These are phyloP conservation scores for Fusarium sp. DNA, from an alignment of 2,329 filamentous ascomycete species.

Conservation along the genomic window DNA sequence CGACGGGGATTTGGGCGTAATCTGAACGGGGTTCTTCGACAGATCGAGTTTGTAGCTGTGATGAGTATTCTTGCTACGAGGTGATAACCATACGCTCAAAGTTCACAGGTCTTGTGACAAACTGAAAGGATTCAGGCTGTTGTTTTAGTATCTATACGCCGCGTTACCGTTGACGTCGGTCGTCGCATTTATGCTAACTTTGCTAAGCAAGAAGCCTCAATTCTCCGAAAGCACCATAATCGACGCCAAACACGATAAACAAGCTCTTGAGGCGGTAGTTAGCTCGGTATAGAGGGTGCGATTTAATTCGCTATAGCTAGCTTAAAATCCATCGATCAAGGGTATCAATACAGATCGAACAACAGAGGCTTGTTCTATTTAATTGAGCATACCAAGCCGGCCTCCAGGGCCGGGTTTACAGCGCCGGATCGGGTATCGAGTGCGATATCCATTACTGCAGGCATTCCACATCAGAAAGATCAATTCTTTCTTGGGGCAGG, in stretches of 20 bases:
- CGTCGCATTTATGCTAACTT: too few relatives aligned
- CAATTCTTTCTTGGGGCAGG: not conserved
- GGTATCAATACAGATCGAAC: too few relatives aligned
- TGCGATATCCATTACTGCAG: conserved; percentile 7
- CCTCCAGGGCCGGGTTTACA: not conserved
- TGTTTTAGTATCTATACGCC: not conserved
- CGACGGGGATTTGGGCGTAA: not conserved
- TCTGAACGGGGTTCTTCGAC: too few relatives aligned
- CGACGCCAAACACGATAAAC: not conserved
- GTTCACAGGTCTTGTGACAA: too few relatives aligned
- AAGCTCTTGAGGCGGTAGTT: too few relatives aligned
- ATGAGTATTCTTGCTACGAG: not conserved
- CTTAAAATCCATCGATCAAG: too few relatives aligned
- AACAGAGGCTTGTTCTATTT: not conserved
- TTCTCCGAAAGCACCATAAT: not conserved
- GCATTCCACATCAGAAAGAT: not conserved
- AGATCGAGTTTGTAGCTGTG: too few relatives aligned
- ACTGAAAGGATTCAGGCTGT: not conserved
- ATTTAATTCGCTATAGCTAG: too few relatives aligned
- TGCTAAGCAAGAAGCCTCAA: not conserved
- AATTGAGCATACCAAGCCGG: conserved; percentile 4
- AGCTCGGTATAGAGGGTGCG: too few relatives aligned
- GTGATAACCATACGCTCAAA: not conserved
- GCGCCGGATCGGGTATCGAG: conserved; percentile 10
- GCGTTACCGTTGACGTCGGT: not conserved